Evolutionary conservation across 305 asterid genomes (phyloP).

Genomic region (Solanum hybrid): DNA sequence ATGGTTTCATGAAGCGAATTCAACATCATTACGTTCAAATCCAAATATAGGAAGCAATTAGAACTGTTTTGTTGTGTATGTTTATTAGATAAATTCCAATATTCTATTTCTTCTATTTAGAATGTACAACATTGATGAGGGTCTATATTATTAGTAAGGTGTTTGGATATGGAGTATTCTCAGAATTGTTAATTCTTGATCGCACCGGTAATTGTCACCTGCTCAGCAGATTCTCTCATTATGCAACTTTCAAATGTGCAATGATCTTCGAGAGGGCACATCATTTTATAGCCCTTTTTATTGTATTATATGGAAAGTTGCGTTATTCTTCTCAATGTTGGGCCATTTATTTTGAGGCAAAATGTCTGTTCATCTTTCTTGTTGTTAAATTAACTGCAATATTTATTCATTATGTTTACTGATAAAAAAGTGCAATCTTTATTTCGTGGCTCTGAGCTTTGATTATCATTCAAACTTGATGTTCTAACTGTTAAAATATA

Average conservation of each 20-base stretch:
- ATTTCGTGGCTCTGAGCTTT: background rate
- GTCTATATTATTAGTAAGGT: background rate
- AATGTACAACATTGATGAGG: background rate
- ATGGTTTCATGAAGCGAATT: background rate
- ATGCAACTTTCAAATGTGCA: background rate
- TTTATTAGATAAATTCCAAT: background rate
- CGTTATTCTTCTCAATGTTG: background rate
- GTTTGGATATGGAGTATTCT: background rate
- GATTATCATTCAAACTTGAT: background rate
- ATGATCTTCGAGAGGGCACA: background rate
- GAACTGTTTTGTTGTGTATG: background rate
- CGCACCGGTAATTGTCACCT: background rate
- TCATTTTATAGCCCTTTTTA: background rate
- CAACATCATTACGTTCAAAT: background rate
- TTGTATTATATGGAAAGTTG: background rate
- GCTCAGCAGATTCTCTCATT: background rate
- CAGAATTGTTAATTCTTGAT: background rate
- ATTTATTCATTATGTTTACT: background rate
- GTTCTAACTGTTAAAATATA: constrained; percentile 9
- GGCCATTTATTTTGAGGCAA: background rate
- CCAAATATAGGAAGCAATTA: background rate
- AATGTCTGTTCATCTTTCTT: background rate
- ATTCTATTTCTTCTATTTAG: background rate
- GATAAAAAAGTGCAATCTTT: background rate
- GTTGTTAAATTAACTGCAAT: background rate